Percentiles rank a stretch among this genome's conserved stretches.
Evolutionary conservation across 208 protist genomes (phyloP).

Genomic region (Crithidia bombi): DNA sequence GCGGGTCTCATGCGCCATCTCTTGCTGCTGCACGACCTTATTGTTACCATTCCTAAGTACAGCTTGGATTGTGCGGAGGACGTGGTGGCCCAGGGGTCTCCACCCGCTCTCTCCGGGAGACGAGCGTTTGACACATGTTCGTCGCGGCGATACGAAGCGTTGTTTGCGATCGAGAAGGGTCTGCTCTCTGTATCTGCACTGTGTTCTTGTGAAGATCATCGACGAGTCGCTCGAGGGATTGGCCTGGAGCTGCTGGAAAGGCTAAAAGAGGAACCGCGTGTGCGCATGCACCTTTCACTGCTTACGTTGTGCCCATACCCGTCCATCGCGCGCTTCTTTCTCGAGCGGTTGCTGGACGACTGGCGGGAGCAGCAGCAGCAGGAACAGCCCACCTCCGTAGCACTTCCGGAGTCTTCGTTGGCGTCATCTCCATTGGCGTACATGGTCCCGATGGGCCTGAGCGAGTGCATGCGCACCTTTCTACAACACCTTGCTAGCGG

Average conservation of each 20-base stretch:
- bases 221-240: conserved; percentile 33
- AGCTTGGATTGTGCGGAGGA: conserved; percentile 23
- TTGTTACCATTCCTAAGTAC: conserved; percentile 33
- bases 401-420: not conserved
- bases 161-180: conserved; percentile 65
- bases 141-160: conserved; percentile 46
- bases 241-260: conserved; percentile 48
- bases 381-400: not conserved
- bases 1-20: conserved; percentile 30
- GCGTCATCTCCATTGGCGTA: conserved; percentile 7
- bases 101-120: not conserved
- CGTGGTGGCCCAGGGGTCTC: not conserved
- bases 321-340: conserved; percentile 66
- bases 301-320: conserved; percentile 70
- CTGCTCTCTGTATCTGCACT: conserved; percentile 57
- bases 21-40: conserved; percentile 25
- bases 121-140: conserved; percentile 9
- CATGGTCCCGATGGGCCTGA: conserved; percentile 41
- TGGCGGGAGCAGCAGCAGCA: conserved; percentile 31
- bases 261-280: conserved; percentile 42
- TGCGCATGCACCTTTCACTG: conserved; percentile 61
- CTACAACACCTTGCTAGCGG: conserved; percentile 36
- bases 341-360: conserved; percentile 48
- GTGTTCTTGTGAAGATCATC: conserved; percentile 47
- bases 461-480: conserved; percentile 45